Evolutionary conservation across 176 grass and related monocot genomes (phyloP).

Genomic region (Phyllostachys edulis): DNA sequence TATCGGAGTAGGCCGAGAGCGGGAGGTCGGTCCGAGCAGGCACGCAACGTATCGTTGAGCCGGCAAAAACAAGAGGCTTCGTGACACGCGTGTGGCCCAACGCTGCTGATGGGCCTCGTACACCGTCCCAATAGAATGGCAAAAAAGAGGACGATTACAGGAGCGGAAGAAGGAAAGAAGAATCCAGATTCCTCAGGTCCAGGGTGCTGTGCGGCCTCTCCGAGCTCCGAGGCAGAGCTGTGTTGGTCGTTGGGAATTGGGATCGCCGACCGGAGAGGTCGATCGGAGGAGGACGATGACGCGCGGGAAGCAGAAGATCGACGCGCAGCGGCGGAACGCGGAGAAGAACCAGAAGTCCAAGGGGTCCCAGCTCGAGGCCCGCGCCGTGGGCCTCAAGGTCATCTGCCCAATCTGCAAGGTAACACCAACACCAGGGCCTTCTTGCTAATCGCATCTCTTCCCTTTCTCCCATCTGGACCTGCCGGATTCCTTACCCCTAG

Average conservation of each 20-base stretch:
- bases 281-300: conserved; percentile 51
- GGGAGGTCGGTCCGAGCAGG: too few species aligned
- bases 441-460: neutral
- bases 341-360: conserved; percentile 92
- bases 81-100: neutral
- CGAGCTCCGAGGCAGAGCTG: neutral
- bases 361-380: conserved; percentile 91
- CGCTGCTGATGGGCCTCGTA: neutral
- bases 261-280: neutral
- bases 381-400: conserved; percentile 89
- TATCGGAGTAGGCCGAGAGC: too few species aligned
- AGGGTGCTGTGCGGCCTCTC: neutral
- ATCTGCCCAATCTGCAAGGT: conserved; percentile 96
- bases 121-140: neutral
- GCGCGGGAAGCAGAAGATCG: conserved; percentile 98
- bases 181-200: neutral
- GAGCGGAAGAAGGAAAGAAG: neutral
- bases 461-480: neutral
- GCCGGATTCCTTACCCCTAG: too few species aligned
- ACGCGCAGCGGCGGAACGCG: conserved; percentile 78
- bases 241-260: neutral
- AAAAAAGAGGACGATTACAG: neutral
- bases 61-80: too few species aligned
- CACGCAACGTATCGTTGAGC: too few species aligned
- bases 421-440: neutral